These are phyloP conservation scores for Cryptosporidium sp. DNA, from an alignment of 169 alveolate genomes.

Conservation along the genomic window DNA sequence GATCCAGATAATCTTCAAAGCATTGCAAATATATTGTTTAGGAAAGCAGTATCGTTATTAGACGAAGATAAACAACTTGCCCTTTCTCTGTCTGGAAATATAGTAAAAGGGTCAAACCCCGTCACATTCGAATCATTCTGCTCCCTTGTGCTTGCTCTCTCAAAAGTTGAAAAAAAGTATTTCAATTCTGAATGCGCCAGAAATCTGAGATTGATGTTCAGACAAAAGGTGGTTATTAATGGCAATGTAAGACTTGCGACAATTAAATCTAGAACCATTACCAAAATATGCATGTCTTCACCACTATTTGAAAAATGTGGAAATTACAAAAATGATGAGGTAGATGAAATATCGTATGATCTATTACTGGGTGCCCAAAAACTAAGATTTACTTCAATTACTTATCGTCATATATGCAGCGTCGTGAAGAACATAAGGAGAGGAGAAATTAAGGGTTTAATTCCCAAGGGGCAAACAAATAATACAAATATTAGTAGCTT, in stretches of 20 bases:
- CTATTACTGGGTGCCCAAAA: conserved; percentile 63
- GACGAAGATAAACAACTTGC: conserved; percentile 62
- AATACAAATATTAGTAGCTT: conserved; percentile 56
- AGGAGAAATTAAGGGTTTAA: conserved; percentile 38
- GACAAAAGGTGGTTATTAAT: conserved; percentile 40
- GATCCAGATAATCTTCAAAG: conserved; percentile 27
- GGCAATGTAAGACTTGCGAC: conserved; percentile 64
- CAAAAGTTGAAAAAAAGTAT: conserved; percentile 55
- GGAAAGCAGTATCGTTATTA: conserved; percentile 49
- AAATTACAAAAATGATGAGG: conserved; percentile 4
- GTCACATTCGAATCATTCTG: conserved; percentile 73
- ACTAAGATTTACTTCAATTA: conserved; percentile 49
- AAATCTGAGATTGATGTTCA: conserved; percentile 61
- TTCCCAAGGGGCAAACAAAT: conserved; percentile 43
- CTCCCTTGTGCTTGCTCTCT: conserved; percentile 47
- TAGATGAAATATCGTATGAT: conserved; percentile 72
- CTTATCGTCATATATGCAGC: conserved; percentile 62
- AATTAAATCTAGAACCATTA: conserved; percentile 47
- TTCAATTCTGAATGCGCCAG: conserved; percentile 63
- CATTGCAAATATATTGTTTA: conserved; percentile 43
- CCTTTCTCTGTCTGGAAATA: conserved; percentile 27
- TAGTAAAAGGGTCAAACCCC: conserved; percentile 13
- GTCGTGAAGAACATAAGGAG: conserved; percentile 66
- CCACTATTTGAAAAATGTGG: conserved; percentile 66
- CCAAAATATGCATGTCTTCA: conserved; percentile 54